These are phyloP conservation scores for Stagonosporopsis rhizophila DNA, from an alignment of 2,329 filamentous ascomycete species.

Conservation along the genomic window DNA sequence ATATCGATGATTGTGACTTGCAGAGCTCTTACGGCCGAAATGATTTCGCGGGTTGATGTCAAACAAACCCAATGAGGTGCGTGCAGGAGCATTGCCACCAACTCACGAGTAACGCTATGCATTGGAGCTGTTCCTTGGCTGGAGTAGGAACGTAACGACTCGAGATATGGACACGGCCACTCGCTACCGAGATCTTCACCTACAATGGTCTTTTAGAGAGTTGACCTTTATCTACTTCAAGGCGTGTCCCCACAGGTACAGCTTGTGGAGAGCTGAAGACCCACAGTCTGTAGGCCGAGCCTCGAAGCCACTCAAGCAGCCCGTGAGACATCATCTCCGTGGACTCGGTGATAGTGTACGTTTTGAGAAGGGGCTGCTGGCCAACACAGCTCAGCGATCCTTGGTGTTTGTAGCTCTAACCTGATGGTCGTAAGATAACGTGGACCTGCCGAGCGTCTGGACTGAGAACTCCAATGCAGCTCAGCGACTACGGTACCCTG, in stretches of 20 bases:
- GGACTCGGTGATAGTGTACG: neutral
- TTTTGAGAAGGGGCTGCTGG: neutral
- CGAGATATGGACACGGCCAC: neutral
- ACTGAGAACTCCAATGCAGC: neutral
- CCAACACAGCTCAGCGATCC: neutral
- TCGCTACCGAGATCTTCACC: neutral
- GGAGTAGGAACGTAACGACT: neutral
- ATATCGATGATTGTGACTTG: constrained; percentile 18
- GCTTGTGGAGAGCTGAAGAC: constrained; percentile 9
- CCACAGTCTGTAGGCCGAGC: constrained; percentile 1
- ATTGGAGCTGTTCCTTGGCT: constrained; percentile 3
- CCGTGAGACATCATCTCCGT: constrained; percentile 6
- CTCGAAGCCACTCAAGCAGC: neutral
- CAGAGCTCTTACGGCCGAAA: constrained; percentile 9
- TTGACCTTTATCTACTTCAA: neutral
- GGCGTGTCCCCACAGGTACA: neutral
- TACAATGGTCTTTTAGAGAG: neutral
- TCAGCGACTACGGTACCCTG: neutral
- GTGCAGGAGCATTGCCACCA: constrained; percentile 4
- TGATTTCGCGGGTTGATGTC: constrained; percentile 6
- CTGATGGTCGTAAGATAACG: neutral
- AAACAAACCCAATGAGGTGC: constrained; percentile 21
- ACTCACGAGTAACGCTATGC: constrained; percentile 5
- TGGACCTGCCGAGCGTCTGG: neutral
- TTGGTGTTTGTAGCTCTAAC: neutral